Evolutionary conservation across 805 yeast genomes (phyloP).

Genomic region (Starmerella apicola): DNA sequence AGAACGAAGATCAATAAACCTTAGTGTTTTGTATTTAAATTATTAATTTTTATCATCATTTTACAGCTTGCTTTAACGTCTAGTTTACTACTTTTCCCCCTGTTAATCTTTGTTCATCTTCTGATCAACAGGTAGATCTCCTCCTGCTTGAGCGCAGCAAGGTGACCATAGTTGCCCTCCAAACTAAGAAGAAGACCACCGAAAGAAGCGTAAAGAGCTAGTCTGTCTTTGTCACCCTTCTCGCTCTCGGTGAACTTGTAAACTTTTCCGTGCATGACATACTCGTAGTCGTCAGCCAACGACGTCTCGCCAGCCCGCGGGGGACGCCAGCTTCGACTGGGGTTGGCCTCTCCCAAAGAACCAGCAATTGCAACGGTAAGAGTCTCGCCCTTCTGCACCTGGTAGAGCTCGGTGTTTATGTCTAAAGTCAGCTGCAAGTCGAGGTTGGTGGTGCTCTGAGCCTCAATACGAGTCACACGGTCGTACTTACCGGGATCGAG

Average conservation of each 20-base stretch:
- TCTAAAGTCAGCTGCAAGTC: slow-evolving; percentile 79
- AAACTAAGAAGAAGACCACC: slow-evolving; percentile 90
- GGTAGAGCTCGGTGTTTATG: slow-evolving; percentile 83
- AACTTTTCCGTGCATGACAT: slow-evolving; percentile 96
- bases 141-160: slow-evolving; percentile 84
- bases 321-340: slow-evolving; percentile 65
- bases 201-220: slow-evolving; percentile 82
- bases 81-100: no score
- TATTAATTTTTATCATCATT: background rate
- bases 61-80: no score
- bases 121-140: slow-evolving; percentile 84
- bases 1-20: no score
- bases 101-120: slow-evolving; percentile 35
- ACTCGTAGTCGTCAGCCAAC: slow-evolving; percentile 92
- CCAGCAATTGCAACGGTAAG: slow-evolving; percentile 80
- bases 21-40: no score
- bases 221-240: slow-evolving; percentile 35
- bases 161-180: slow-evolving; percentile 87
- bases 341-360: slow-evolving; percentile 40
- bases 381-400: slow-evolving; percentile 62
- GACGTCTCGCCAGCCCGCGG: slow-evolving; percentile 75
- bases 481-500: slow-evolving; percentile 84
- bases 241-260: slow-evolving; percentile 84
- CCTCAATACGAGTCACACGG: slow-evolving; percentile 80
- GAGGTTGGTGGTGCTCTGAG: slow-evolving; percentile 67